These are phyloP conservation scores for Diplosphaera chodatii DNA, from an alignment of 139 green algal genomes.

Conservation along the genomic window DNA sequence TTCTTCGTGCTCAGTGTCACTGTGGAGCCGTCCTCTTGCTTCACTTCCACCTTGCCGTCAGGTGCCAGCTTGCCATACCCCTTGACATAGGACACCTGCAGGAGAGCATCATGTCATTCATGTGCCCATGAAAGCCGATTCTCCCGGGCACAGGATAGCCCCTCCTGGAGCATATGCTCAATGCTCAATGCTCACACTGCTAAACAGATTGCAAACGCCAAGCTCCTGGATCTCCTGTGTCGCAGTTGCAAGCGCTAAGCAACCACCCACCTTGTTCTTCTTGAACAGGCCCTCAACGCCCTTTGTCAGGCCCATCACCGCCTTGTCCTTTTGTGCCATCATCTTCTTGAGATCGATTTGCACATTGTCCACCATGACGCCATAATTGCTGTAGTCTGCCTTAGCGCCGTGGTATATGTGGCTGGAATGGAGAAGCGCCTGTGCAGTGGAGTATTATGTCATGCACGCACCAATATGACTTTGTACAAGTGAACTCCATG, in stretches of 20 bases:
- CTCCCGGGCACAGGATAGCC: too few species aligned
- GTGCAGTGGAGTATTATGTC: background rate
- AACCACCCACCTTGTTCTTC: conserved; percentile 99
- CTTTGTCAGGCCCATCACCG: conserved; percentile 90
- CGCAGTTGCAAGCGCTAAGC: too few species aligned
- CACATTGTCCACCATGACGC: conserved; percentile 65
- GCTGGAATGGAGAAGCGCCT: conserved; percentile 91
- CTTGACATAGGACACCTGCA: conserved; percentile 88
- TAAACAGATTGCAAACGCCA: too few species aligned
- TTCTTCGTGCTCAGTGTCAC: conserved; percentile 78
- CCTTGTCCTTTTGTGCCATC: conserved; percentile 89
- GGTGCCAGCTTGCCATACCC: conserved; percentile 82
- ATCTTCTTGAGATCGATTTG: conserved; percentile 77
- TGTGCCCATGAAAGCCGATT: too few species aligned
- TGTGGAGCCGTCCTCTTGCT: conserved; percentile 55
- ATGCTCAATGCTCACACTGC: too few species aligned
- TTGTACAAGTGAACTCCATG: too few species aligned
- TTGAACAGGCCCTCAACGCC: conserved; percentile 98
- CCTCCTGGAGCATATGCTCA: too few species aligned
- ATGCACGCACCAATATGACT: too few species aligned
- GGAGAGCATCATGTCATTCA: too few species aligned
- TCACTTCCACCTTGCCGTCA: conserved; percentile 79
- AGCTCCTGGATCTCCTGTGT: too few species aligned
- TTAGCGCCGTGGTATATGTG: conserved; percentile 92
- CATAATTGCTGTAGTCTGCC: conserved; percentile 71